Evolutionary conservation across 176 grass and related monocot genomes (phyloP).

Genomic region (Leersia perrieri): DNA sequence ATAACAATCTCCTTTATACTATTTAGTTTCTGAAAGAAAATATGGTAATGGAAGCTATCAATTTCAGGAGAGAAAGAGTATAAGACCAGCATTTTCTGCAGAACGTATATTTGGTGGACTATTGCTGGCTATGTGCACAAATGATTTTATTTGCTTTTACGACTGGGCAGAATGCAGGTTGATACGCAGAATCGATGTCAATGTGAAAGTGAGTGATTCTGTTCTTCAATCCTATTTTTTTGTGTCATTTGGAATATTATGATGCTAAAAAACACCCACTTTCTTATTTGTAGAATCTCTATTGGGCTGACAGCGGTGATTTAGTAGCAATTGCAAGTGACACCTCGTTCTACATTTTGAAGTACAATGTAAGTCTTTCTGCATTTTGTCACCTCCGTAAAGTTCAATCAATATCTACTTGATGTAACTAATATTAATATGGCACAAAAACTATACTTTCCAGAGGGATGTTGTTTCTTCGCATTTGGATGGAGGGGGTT

Average conservation of each 20-base stretch:
- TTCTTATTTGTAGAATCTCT: constrained; percentile 70
- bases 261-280: not conserved
- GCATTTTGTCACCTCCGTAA: not conserved
- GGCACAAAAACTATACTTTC: constrained; percentile 1
- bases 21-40: constrained; percentile 21
- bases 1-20: not conserved
- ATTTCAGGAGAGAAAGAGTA: constrained; percentile 98
- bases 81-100: constrained; percentile 78
- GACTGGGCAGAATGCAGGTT: constrained; percentile 91
- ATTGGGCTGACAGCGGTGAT: constrained; percentile 97
- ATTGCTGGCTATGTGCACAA: constrained; percentile 94
- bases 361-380: constrained; percentile 83
- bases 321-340: constrained; percentile 91
- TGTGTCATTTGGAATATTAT: constrained; percentile 13
- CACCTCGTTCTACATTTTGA: constrained; percentile 95
- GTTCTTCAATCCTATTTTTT: constrained; percentile 4
- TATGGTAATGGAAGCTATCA: not conserved
- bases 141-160: constrained; percentile 98
- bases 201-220: constrained; percentile 60
- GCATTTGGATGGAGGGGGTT: constrained; percentile 81
- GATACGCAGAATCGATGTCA: constrained; percentile 97
- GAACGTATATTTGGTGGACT: constrained; percentile 88
- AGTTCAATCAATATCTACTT: not conserved
- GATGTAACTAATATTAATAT: constrained; percentile 19
- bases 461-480: constrained; percentile 93